Evolutionary conservation across 495 filamentous ascomycete genomes (phyloP), one percentile per base, ranked within the genome.

Genomic region (Paragyromitra xinjiangensis): DNA sequence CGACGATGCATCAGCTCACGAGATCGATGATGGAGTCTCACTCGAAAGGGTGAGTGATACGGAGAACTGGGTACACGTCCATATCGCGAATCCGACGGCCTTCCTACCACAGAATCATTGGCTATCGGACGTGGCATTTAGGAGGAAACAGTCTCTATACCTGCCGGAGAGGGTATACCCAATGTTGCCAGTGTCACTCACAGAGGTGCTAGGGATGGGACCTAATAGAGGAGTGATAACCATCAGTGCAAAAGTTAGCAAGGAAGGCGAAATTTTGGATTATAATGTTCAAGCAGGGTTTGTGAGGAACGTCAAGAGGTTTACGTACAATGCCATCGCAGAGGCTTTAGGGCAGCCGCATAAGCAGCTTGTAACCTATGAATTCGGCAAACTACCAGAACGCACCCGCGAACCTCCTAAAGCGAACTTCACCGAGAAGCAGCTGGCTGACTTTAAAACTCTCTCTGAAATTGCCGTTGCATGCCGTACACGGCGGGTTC

Each of bases 71-170:
- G 85, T 98, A 40, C 94, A 92, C 81, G 83, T 96, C 11, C 95
- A 99, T 81, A 86, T 97, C 45, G 95, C 96, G n/a, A 95, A 98
- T 81, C 96, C 95, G 1, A 91, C 94, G 3, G 93, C 95, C n/a
- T 92, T 91, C 77, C 86, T 98, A 67, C 56, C 81, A 1, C 87
- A 87, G 12, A 85, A 90, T 19, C 85, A 89, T 59, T 80, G 84
- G 11, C 82, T 92, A 16, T 89, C 90, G 22, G 84, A 89, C 75
- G 88, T 90, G 77, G 94, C 94, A 0, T 86, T 89, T 42, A 84
- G 88, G 40, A 85, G 91, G 39, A 84, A 87, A 1, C 85, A 91
- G 72, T 92, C 88, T 1, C 84, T 90, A n/a, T 99, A 98, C 79
- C 84, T 91, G 7, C 89, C 92, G 0, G 93, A 95, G 56, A 87